phyloP scores from a whole-genome alignment of 1,139 yeast genomes.

The Candida glucosophila region DNA sequence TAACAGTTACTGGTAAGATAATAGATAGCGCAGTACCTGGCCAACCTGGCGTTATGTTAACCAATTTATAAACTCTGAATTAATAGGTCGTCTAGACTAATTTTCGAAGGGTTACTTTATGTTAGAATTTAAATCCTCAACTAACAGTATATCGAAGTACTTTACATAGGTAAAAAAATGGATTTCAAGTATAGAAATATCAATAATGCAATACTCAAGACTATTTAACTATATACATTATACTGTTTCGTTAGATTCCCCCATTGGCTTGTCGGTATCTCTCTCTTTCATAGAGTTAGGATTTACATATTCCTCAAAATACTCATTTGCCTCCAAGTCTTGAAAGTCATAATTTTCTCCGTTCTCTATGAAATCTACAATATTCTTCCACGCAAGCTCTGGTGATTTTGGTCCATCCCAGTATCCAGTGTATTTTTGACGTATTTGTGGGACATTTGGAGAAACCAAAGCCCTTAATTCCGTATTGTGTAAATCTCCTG shows the following conservation, averaged over 20 bases:
- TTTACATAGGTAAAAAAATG: no score
- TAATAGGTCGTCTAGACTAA: no score
- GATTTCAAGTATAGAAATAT: no score
- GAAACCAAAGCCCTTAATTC: slow-evolving; percentile 67
- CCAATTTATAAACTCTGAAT: slow-evolving; percentile 42
- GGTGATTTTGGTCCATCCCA: slow-evolving; percentile 68
- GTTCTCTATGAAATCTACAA: slow-evolving; percentile 65
- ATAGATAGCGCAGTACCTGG: slow-evolving; percentile 89
- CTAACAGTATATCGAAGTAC: no score
- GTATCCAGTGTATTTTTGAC: slow-evolving; percentile 64
- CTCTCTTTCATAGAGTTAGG: no score
- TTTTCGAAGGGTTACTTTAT: no score
- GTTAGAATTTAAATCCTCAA: no score
- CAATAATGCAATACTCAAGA: no score
- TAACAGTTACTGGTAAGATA: slow-evolving; percentile 55
- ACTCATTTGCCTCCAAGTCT: slow-evolving; percentile 29
- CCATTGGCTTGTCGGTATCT: no score
- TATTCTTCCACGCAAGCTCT: slow-evolving; percentile 60
- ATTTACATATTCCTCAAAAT: slow-evolving; percentile 38
- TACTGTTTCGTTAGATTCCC: no score
- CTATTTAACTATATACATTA: no score
- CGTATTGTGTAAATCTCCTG: slow-evolving; percentile 37
- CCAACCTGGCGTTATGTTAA: slow-evolving; percentile 75
- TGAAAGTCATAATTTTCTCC: slow-evolving; percentile 45
- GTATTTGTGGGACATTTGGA: slow-evolving; percentile 60